Evolutionary conservation across 1,139 yeast genomes (phyloP).

Genomic region (Hansenula sp.): DNA sequence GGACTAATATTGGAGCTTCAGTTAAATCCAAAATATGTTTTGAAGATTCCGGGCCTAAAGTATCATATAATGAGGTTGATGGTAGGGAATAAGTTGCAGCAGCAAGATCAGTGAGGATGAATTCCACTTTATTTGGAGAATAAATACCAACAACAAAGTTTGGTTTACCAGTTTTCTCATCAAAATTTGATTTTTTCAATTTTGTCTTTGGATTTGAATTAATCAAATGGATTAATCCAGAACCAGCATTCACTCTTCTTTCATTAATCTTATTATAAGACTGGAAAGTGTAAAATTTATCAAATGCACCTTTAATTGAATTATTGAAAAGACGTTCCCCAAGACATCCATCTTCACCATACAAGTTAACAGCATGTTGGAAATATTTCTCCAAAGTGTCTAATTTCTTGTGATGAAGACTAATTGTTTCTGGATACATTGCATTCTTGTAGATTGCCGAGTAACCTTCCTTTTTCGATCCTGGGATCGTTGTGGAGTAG

Average conservation of each 20-base stretch:
- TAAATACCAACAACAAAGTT: slow-evolving; percentile 48
- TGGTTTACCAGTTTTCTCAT: slow-evolving; percentile 1
- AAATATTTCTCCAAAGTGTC: slow-evolving; percentile 24
- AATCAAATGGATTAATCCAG: slow-evolving; percentile 43
- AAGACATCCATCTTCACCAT: slow-evolving; percentile 27
- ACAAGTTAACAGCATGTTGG: slow-evolving; percentile 27
- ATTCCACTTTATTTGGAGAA: slow-evolving; percentile 52
- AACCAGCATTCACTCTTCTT: slow-evolving; percentile 36
- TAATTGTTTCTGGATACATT: not conserved
- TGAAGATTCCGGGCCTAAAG: slow-evolving; percentile 57
- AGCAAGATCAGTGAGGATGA: slow-evolving; percentile 61
- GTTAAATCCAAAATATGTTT: slow-evolving; percentile 53
- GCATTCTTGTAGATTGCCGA: slow-evolving; percentile 8
- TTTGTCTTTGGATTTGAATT: slow-evolving; percentile 19
- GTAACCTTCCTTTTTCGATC: slow-evolving; percentile 7
- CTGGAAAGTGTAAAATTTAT: slow-evolving; percentile 33
- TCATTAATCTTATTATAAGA: slow-evolving; percentile 28
- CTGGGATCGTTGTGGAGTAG: slow-evolving; percentile 4
- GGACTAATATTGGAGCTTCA: slow-evolving; percentile 49
- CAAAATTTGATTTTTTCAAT: slow-evolving; percentile 1
- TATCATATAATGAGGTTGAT: slow-evolving; percentile 57
- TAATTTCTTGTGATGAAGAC: slow-evolving; percentile 6
- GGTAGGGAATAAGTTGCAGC: slow-evolving; percentile 47
- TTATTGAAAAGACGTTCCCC: slow-evolving; percentile 30
- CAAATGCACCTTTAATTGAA: slow-evolving; percentile 36